Evolutionary conservation across 2,329 filamentous ascomycete genomes (phyloP).

Genomic region (Stylonectria norvegica): DNA sequence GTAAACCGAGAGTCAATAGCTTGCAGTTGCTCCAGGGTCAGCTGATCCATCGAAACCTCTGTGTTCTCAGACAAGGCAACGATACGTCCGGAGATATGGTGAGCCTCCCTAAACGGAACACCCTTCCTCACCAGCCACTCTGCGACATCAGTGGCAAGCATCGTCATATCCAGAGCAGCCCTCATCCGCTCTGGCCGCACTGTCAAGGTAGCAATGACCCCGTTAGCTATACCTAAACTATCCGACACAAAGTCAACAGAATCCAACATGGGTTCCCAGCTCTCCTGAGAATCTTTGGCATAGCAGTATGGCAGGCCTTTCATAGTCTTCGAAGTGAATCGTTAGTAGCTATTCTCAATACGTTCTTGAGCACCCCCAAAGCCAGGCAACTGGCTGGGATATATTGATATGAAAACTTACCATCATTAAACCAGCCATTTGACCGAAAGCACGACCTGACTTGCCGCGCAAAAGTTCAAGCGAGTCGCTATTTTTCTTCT

Average conservation of each 20-base stretch:
- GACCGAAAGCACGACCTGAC: conserved; percentile 23
- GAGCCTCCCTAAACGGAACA: conserved; percentile 73
- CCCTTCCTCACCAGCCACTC: conserved; percentile 61
- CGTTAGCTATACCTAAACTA: conserved; percentile 70
- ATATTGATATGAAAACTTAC: conserved; percentile 25
- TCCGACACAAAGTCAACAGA: conserved; percentile 70
- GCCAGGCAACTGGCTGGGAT: conserved; percentile 20
- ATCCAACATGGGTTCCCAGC: conserved; percentile 72
- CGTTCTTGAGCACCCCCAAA: conserved; percentile 19
- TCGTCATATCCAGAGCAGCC: conserved; percentile 66
- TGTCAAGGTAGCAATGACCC: conserved; percentile 65
- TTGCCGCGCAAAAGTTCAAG: conserved; percentile 29
- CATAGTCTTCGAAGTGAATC: conserved; percentile 38
- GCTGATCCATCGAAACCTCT: conserved; percentile 63
- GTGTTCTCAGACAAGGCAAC: conserved; percentile 67
- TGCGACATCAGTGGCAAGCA: conserved; percentile 67
- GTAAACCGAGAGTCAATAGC: conserved; percentile 64
- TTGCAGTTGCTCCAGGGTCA: conserved; percentile 64
- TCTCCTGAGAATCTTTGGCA: conserved; percentile 77
- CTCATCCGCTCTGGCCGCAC: conserved; percentile 68
- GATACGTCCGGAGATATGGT: conserved; percentile 70
- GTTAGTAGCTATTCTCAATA: conserved; percentile 29
- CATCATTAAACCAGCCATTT: conserved; percentile 61
- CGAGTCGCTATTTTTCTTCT: conserved; percentile 22
- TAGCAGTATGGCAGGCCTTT: conserved; percentile 68